Conservation (phyloP, 2,329 filamentous ascomycete genomes). For the Trichoderma guizhouense region DNA sequence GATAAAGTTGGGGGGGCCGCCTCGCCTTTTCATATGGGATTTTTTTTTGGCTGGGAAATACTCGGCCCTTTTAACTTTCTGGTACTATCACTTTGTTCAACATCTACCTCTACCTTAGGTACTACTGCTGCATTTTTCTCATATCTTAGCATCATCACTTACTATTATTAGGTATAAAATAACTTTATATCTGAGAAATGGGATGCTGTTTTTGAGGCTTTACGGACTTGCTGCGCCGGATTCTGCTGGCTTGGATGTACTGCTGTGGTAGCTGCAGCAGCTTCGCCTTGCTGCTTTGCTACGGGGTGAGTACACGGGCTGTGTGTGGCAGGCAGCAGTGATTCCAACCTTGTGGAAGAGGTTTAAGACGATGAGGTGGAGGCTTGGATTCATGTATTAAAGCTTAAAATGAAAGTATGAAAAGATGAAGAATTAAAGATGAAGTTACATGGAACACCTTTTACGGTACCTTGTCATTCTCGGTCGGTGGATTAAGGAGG, state of each 20-base stretch:
- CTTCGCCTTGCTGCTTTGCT: neutral
- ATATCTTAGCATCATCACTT: too few species aligned
- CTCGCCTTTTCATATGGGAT: neutral
- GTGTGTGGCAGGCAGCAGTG: too few species aligned
- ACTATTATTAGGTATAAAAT: too few species aligned
- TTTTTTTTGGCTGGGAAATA: neutral
- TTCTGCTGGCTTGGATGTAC: neutral
- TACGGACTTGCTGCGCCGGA: neutral
- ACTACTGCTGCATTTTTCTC: neutral
- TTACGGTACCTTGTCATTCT: neutral
- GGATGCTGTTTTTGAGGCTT: neutral
- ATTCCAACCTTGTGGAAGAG: neutral
- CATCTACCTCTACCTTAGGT: neutral
- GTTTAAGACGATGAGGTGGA: too few species aligned
- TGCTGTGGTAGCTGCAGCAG: neutral
- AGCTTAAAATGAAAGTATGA: neutral
- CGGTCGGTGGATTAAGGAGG: neutral
- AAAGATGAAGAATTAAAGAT: too few species aligned
- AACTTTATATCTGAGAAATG: too few species aligned
- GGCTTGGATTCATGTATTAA: neutral
- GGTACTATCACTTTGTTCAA: neutral
- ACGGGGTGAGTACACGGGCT: neutral
- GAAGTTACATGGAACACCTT: too few species aligned
- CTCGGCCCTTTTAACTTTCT: neutral
- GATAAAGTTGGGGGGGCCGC: neutral